Evolutionary conservation across 164 flowering plant genomes (phyloP).

Genomic region (Dillenia turbinata): DNA sequence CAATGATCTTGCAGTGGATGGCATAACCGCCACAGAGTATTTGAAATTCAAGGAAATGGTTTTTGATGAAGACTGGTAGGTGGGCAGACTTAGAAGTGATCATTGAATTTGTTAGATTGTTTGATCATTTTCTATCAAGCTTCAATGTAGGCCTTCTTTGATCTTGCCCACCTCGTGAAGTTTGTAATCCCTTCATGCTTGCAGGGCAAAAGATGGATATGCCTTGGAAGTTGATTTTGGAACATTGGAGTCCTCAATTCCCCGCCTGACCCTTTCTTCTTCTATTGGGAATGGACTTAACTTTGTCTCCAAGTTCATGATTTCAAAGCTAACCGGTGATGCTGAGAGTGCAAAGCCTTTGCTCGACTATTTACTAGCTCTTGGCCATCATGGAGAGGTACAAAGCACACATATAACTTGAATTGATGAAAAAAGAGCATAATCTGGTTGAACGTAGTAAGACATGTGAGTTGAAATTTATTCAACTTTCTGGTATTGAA

Average conservation of each 20-base stretch:
- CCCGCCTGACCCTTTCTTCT: conserved; percentile 55
- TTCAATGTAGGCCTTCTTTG: no score
- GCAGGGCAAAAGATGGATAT: conserved; percentile 91
- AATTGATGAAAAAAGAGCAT: neutral
- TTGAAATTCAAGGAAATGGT: conserved; percentile 74
- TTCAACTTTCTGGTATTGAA: neutral
- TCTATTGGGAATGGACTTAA: conserved; percentile 78
- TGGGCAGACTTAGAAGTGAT: neutral
- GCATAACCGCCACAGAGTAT: conserved; percentile 57
- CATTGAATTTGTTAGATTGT: no score
- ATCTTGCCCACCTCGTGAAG: neutral
- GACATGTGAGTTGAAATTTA: neutral
- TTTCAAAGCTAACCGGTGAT: conserved; percentile 39
- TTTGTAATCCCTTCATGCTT: neutral
- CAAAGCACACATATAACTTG: conserved; percentile 1
- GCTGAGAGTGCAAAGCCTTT: conserved; percentile 40
- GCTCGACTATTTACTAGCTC: conserved; percentile 50
- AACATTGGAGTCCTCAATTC: conserved; percentile 54
- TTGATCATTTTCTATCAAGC: no score
- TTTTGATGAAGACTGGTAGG: conserved; percentile 70
- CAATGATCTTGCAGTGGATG: conserved; percentile 58
- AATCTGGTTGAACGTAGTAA: neutral
- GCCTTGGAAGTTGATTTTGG: conserved; percentile 89
- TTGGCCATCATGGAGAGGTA: conserved; percentile 78
- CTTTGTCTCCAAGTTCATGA: conserved; percentile 53